Conservation (phyloP, 208 protist genomes). For the Leishmania amazonensis region DNA sequence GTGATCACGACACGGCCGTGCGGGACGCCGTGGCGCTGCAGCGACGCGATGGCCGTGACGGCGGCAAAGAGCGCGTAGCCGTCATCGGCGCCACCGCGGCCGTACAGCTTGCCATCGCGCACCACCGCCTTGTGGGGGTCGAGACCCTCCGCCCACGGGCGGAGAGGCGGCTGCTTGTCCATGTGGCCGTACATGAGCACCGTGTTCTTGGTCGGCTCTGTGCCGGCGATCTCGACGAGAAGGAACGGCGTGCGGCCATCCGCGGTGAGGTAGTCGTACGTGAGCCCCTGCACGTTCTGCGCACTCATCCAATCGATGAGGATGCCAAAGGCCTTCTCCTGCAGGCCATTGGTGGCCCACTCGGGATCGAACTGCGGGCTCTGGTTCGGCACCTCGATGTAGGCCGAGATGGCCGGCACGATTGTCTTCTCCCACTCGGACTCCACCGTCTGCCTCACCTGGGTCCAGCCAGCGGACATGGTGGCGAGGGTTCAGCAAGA, state of each 20-base stretch:
- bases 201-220: constrained; percentile 55
- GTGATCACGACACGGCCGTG: constrained; percentile 84
- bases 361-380: constrained; percentile 93
- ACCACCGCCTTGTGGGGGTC: constrained; percentile 87
- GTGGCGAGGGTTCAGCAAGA: constrained; percentile 5
- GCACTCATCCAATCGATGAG: constrained; percentile 86
- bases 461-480: constrained; percentile 44
- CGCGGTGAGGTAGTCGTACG: constrained; percentile 75
- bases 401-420: constrained; percentile 79
- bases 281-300: constrained; percentile 76
- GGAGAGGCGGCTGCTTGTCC: constrained; percentile 97
- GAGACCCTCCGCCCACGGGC: constrained; percentile 90
- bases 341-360: constrained; percentile 86
- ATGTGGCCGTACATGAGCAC: constrained; percentile 97
- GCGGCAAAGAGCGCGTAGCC: constrained; percentile 88
- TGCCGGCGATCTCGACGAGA: constrained; percentile 77
- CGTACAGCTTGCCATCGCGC: constrained; percentile 90
- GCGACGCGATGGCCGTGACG: constrained; percentile 61
- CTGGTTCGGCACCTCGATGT: constrained; percentile 94
- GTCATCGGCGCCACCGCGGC: constrained; percentile 92
- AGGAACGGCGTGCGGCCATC: constrained; percentile 86
- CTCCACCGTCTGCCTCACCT: constrained; percentile 55
- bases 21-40: constrained; percentile 83
- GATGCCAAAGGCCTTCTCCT: constrained; percentile 86
- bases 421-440: constrained; percentile 87